A percentile compares a stretch with the other conserved stretches of the same genome.
These are phyloP conservation scores for Carex kokanica DNA, from an alignment of 176 grass and related monocot species.

Conservation along the genomic window DNA sequence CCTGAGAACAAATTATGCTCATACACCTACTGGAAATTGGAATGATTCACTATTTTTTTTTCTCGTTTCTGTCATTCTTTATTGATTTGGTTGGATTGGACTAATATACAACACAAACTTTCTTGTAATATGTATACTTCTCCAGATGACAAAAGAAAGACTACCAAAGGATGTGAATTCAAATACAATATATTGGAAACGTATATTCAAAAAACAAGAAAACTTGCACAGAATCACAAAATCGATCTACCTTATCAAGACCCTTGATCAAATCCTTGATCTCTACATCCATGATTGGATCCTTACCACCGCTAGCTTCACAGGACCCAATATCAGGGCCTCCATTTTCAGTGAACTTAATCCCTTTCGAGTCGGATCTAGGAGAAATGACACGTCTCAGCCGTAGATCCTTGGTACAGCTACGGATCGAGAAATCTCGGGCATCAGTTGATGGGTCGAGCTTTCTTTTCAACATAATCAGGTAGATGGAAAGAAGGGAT, in stretches of 20 bases:
- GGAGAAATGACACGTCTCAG: slow-evolving; percentile 52
- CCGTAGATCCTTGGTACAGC: slow-evolving; percentile 59
- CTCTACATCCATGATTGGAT: not conserved
- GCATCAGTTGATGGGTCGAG: not conserved
- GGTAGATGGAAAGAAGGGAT: not conserved
- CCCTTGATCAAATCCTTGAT: slow-evolving; percentile 19
- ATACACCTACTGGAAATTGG: not conserved
- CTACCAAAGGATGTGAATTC: not conserved
- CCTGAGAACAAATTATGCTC: not conserved
- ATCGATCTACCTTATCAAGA: slow-evolving; percentile 2
- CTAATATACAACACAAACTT: too few species aligned
- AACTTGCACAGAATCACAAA: not conserved
- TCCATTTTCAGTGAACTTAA: not conserved
- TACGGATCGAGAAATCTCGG: slow-evolving; percentile 12
- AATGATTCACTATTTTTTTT: not conserved
- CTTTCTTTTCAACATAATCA: slow-evolving; percentile 25
- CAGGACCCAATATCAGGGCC: not conserved
- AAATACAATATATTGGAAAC: not conserved
- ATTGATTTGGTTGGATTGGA: not conserved
- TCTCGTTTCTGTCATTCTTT: not conserved
- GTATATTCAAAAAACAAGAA: not conserved
- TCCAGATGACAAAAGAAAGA: not conserved
- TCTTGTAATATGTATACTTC: not conserved
- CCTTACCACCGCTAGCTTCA: not conserved
- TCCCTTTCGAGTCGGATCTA: slow-evolving; percentile 27